Evolutionary conservation across 2,329 filamentous ascomycete species (phyloP), one percentile per base, ranked within the genome.

Genomic region (Stachybotrys chlorohalonatus): DNA sequence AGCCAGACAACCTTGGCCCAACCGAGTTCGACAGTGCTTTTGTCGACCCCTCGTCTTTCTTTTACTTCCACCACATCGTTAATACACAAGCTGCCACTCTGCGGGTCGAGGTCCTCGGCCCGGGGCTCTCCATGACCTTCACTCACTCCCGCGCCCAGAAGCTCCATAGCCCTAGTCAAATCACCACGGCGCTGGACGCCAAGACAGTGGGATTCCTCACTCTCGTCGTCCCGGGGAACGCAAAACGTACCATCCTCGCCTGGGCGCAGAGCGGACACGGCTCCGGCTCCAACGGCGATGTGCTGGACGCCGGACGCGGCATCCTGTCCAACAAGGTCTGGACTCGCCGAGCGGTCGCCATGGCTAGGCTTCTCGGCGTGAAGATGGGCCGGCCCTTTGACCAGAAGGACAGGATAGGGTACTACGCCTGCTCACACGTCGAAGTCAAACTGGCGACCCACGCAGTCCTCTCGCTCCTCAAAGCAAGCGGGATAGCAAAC

Each of bases 361-460:
- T 74, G 1, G 68, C 65, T 1, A 55, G 53, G 6, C 31, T 65
- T 0, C 58, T 75, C 4, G 65, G 62, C 0, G 13, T 73, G n/a
- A 57, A 57, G 2, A 64, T 72, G 56, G 53, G 52, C 6, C 54
- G 65, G 0, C 61, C 64, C 0, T 73, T 63, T 16, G 72, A 73
- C 42, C 2, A 24, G 46, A 47, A 47, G 16, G 8, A n/a, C 15
- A n/a, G 17, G 31, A 54, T 51, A 8, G 68, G 70, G 5, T 56
- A 66, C 11, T 70, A 68, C 47, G 60, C 63, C 1, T 69, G 67
- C 0, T 64, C 68, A 0, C 73, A 75, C 24, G 68, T 71, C 1
- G 73, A 75, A 55, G 69, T 70, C 15, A 75, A 75, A 54, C 64
- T 75, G 0, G 69, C 72, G 0, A 62, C 67, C 0, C 66, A 71